Evolutionary conservation across 768 basidiomycete species (phyloP).

Genomic region (Pulveroboletus ravenelii): DNA sequence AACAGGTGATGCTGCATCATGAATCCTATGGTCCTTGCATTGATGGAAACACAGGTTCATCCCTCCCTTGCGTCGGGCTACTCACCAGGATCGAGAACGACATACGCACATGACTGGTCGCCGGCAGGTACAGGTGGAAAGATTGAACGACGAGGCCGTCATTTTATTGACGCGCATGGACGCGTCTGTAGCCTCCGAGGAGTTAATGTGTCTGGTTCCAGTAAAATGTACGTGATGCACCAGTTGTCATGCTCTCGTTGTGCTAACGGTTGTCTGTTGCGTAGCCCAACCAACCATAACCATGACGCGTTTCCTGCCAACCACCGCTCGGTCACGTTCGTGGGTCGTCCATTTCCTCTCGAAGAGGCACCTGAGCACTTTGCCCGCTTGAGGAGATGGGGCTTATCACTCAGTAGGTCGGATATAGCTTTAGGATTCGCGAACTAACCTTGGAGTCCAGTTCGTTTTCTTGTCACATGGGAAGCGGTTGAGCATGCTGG

Average conservation of each 20-base stretch:
- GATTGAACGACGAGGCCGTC: conserved; percentile 60
- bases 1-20: conserved; percentile 1
- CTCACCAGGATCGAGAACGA: conserved; percentile 40
- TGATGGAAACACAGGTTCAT: conserved; percentile 30
- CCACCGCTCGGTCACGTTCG: conserved; percentile 69
- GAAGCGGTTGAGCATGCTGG: conserved; percentile 94
- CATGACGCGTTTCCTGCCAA: conserved; percentile 64
- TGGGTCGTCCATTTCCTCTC: conserved; percentile 87
- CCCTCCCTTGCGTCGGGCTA: conserved; percentile 46
- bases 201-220: conserved; percentile 78
- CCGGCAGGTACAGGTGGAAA: conserved; percentile 47
- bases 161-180: conserved; percentile 78
- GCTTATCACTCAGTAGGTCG: conserved; percentile 73
- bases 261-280: background rate
- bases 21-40: background rate
- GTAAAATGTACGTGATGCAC: conserved; percentile 60
- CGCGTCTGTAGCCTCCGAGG: conserved; percentile 80
- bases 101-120: conserved; percentile 77
- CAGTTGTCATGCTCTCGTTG: conserved; percentile 19
- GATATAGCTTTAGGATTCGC: background rate
- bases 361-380: conserved; percentile 85
- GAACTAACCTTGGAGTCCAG: conserved; percentile 33
- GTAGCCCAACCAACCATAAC: conserved; percentile 65
- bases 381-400: conserved; percentile 77
- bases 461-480: conserved; percentile 94